Evolutionary conservation across 352 stramenopile genomes (phyloP).

Genomic region (Phytophthora foliorum): DNA sequence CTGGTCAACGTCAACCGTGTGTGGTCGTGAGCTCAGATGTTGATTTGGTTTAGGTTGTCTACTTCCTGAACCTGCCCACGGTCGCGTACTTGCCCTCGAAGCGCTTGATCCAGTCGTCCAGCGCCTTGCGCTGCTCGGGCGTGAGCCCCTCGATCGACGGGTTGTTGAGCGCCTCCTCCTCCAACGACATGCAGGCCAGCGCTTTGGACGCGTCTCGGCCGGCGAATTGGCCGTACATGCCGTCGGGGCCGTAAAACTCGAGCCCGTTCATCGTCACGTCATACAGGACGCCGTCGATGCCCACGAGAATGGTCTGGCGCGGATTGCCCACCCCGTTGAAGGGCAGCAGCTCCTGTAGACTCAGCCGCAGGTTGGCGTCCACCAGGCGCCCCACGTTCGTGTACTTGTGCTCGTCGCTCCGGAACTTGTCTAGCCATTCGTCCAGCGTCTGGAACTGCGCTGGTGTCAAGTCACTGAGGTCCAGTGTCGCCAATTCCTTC

Average conservation of each 20-base stretch:
- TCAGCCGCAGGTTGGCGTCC: constrained; percentile 47
- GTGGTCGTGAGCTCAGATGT: neutral
- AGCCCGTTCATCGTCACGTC: constrained; percentile 93
- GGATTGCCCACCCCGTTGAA: constrained; percentile 77
- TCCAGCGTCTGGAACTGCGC: constrained; percentile 50
- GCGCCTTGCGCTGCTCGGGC: constrained; percentile 85
- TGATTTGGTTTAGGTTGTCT: constrained; percentile 15
- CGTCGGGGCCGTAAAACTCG: constrained; percentile 93
- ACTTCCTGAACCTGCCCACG: constrained; percentile 69
- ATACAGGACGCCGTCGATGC: constrained; percentile 90
- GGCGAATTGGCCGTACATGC: constrained; percentile 94
- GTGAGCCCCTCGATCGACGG: constrained; percentile 83
- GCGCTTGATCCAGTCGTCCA: constrained; percentile 95
- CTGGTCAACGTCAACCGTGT: constrained; percentile 21
- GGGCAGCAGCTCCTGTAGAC: constrained; percentile 69
- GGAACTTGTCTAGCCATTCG: constrained; percentile 89
- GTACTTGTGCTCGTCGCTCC: constrained; percentile 87
- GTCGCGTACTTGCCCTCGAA: constrained; percentile 95
- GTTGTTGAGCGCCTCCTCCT: constrained; percentile 90
- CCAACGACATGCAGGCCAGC: constrained; percentile 96
- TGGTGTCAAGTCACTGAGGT: constrained; percentile 55
- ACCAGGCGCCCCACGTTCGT: constrained; percentile 92
- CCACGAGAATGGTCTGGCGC: constrained; percentile 91
- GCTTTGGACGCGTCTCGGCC: constrained; percentile 94
- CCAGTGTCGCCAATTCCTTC: constrained; percentile 59